phyloP scores from a whole-genome alignment of 208 protist species.

The Leishmania gerbilli region DNA sequence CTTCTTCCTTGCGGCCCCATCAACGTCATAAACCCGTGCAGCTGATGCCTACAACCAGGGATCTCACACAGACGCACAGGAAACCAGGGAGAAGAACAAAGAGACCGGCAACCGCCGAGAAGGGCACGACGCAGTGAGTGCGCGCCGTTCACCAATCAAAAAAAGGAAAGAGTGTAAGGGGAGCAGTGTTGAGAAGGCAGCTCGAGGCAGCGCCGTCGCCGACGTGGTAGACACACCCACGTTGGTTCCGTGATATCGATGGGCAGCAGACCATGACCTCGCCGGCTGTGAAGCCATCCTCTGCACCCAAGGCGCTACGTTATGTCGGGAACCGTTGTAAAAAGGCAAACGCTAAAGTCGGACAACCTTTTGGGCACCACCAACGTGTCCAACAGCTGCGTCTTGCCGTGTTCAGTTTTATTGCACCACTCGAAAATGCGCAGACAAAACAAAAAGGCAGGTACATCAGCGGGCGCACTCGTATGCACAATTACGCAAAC shows the following conservation, averaged over 20 bases:
- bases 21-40: neutral
- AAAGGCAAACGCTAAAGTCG: neutral
- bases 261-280: neutral
- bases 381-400: neutral
- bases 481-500: neutral
- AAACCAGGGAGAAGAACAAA: neutral
- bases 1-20: neutral
- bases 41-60: neutral
- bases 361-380: neutral
- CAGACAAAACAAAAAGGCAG: conserved; percentile 4
- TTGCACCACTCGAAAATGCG: neutral
- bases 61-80: neutral
- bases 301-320: neutral
- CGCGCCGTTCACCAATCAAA: neutral
- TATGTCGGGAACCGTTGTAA: neutral
- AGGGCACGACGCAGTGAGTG: neutral
- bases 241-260: neutral
- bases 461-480: conserved; percentile 16
- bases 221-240: neutral
- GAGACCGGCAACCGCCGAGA: neutral
- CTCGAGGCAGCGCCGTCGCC: neutral
- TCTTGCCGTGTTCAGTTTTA: neutral
- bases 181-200: neutral
- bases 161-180: neutral
- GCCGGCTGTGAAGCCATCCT: neutral